Evolutionary conservation across 2,329 filamentous ascomycete species (phyloP).

Genomic region (Myriosclerotinia scirpicola): DNA sequence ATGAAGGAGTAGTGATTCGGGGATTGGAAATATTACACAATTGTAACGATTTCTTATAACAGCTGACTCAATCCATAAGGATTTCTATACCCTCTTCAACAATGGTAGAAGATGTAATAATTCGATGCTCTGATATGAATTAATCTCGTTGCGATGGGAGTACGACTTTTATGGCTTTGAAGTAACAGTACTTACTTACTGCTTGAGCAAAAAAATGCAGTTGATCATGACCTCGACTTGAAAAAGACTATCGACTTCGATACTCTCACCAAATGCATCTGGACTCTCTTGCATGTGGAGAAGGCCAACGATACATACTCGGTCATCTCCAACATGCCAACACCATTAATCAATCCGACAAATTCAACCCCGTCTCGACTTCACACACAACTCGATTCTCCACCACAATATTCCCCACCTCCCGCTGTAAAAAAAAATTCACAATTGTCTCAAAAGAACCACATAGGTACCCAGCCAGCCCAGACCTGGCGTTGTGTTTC

Average conservation of each 20-base stretch:
- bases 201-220: background rate
- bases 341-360: background rate
- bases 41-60: too few species aligned
- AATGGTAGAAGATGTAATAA: too few species aligned
- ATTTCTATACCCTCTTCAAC: too few species aligned
- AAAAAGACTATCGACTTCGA: conserved; percentile 4
- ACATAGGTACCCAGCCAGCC: background rate
- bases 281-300: background rate
- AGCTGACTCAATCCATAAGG: too few species aligned
- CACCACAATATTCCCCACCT: background rate
- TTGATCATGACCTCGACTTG: background rate
- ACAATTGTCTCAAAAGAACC: conserved; percentile 1
- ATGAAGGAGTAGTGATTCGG: too few species aligned
- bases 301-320: conserved; percentile 12
- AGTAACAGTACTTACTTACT: conserved; percentile 7
- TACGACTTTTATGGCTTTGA: background rate
- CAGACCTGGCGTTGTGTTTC: background rate
- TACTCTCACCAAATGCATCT: background rate
- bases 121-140: too few species aligned
- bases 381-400: background rate
- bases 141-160: too few species aligned
- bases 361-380: background rate
- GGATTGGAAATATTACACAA: too few species aligned
- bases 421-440: background rate
- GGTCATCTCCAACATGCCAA: conserved; percentile 15